Conservation (phyloP, 768 basidiomycete genomes). For the Sarcodon aspratus region DNA sequence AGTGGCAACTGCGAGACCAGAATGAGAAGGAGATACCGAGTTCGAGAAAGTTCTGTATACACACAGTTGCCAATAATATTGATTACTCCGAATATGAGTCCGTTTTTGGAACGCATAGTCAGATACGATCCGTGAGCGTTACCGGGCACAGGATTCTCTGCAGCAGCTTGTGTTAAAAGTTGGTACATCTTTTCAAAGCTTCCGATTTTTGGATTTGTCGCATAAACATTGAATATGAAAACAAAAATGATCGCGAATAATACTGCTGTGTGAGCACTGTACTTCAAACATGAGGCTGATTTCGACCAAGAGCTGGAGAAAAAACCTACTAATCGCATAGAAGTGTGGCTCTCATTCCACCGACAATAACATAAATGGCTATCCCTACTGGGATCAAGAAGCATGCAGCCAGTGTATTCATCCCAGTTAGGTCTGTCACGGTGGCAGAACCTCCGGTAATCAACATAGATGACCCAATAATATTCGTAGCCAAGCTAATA, state of each 20-base stretch:
- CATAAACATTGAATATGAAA: constrained; percentile 9
- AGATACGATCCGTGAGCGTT: constrained; percentile 41
- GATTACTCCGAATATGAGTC: constrained; percentile 15
- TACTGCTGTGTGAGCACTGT: constrained; percentile 9
- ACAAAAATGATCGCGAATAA: constrained; percentile 1
- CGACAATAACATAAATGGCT: constrained; percentile 18
- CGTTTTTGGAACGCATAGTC: constrained; percentile 39
- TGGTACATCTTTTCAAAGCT: constrained; percentile 31
- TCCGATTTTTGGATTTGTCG: constrained; percentile 19
- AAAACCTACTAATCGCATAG: constrained; percentile 18
- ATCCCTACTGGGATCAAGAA: constrained; percentile 19
- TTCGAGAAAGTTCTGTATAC: constrained; percentile 4
- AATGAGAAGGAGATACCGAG: background rate
- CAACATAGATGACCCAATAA: background rate
- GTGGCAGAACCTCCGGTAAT: constrained; percentile 16
- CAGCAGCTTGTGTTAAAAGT: constrained; percentile 33
- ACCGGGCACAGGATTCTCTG: constrained; percentile 33
- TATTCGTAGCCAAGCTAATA: background rate
- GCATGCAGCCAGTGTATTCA: constrained; percentile 17
- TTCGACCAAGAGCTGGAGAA: constrained; percentile 16
- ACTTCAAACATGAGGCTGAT: constrained; percentile 16
- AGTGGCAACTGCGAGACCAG: background rate
- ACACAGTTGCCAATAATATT: constrained; percentile 10
- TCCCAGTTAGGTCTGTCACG: constrained; percentile 18
- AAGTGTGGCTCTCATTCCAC: constrained; percentile 18